Evolutionary conservation across 2,329 filamentous ascomycete genomes (phyloP).

Genomic region (Cytospora piceicola): DNA sequence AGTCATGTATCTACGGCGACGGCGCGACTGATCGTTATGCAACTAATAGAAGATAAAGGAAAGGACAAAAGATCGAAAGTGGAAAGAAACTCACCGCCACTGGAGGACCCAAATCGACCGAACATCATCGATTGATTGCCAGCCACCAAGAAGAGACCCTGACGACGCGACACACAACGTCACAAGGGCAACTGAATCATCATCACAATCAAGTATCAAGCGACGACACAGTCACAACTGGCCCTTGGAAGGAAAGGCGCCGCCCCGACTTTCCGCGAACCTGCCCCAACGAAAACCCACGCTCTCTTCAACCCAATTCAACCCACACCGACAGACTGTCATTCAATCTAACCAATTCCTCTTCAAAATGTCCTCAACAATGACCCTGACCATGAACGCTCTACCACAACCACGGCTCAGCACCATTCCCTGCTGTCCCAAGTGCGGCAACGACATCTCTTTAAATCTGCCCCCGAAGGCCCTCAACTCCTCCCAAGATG

Average conservation of each 20-base stretch:
- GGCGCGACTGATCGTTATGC: neutral
- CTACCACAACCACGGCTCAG: conserved; percentile 33
- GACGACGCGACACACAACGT: neutral
- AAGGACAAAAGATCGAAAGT: neutral
- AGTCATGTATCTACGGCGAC: conserved; percentile 12
- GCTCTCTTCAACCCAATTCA: neutral
- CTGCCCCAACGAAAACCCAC: neutral
- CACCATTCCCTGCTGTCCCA: conserved; percentile 50
- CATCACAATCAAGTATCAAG: neutral
- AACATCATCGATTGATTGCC: neutral
- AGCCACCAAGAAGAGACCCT: neutral
- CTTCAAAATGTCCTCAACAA: conserved; percentile 36
- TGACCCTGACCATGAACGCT: conserved; percentile 43
- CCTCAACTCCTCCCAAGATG: conserved; percentile 42
- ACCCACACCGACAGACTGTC: neutral
- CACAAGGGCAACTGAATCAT: neutral
- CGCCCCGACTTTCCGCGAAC: neutral
- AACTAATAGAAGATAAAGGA: neutral
- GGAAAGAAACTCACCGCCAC: neutral
- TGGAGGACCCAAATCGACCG: neutral
- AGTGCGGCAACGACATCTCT: conserved; percentile 51
- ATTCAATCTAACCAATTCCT: neutral
- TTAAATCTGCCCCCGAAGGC: conserved; percentile 40
- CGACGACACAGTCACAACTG: neutral
- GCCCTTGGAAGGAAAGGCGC: neutral